Conservation (phyloP, 2,329 filamentous ascomycete species). For the Calonectria leucothoes region DNA sequence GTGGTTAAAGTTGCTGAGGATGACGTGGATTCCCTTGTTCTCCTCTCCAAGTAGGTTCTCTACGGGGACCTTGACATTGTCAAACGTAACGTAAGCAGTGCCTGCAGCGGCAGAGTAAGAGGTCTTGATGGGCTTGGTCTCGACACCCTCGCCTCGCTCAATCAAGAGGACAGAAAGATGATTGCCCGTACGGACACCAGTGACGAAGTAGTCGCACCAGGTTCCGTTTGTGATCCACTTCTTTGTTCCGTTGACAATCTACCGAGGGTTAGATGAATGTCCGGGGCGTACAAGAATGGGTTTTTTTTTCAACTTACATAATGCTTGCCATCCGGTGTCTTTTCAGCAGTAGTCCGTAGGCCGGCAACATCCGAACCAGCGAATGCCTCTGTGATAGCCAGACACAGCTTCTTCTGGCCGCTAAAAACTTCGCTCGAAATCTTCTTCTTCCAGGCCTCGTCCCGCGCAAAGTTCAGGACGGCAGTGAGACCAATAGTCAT, state of each 20-base stretch:
- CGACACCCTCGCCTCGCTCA: conserved; percentile 77
- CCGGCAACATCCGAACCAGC: conserved; percentile 84
- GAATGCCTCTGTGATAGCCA: conserved; percentile 91
- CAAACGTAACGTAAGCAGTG: conserved; percentile 84
- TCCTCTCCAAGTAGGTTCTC: conserved; percentile 83
- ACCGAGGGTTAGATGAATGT: not conserved
- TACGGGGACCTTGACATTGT: conserved; percentile 87
- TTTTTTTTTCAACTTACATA: conserved; percentile 66
- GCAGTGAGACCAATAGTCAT: conserved; percentile 87
- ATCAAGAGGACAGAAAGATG: conserved; percentile 83
- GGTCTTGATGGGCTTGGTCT: conserved; percentile 83
- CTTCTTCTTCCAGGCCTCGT: conserved; percentile 73
- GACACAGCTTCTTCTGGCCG: conserved; percentile 88
- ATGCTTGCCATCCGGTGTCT: conserved; percentile 79
- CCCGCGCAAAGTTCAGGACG: conserved; percentile 80
- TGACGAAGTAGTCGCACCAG: conserved; percentile 86
- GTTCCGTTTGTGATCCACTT: conserved; percentile 90
- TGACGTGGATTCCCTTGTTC: conserved; percentile 87
- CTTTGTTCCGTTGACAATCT: conserved; percentile 77
- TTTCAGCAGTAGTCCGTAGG: conserved; percentile 80
- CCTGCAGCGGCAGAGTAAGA: conserved; percentile 83
- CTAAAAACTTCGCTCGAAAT: conserved; percentile 79
- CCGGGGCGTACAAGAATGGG: conserved; percentile 13
- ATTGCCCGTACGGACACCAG: conserved; percentile 82
- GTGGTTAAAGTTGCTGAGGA: conserved; percentile 90